Conservation (phyloP, 1,284 basidiomycete genomes). For the Ganoderma lucidum region DNA sequence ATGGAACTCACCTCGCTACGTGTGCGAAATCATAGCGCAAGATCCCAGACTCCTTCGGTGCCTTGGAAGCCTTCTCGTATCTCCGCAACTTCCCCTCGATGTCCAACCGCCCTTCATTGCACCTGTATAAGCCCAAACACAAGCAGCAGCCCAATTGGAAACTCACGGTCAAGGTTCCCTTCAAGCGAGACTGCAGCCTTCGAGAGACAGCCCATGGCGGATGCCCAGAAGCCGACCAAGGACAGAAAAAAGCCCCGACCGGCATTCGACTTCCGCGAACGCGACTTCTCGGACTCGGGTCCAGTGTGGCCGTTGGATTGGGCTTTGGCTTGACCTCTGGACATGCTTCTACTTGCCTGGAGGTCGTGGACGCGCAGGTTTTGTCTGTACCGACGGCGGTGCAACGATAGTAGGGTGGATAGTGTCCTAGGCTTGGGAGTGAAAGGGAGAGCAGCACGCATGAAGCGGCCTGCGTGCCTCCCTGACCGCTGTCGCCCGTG, state of each 20-base stretch:
- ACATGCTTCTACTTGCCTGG: not conserved
- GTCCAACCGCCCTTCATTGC: slow-evolving; percentile 20
- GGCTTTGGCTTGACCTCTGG: not conserved
- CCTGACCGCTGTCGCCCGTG: not conserved
- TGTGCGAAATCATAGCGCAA: slow-evolving; percentile 37
- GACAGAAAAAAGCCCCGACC: slow-evolving; percentile 7
- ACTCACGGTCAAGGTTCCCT: slow-evolving; percentile 19
- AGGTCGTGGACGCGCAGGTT: not conserved
- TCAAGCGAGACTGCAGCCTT: slow-evolving; percentile 22
- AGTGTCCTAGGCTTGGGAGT: not conserved
- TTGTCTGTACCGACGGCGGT: not conserved
- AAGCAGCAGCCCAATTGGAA: not conserved
- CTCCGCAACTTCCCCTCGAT: slow-evolving; percentile 22
- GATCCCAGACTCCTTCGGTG: slow-evolving; percentile 29
- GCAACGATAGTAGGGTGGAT: not conserved
- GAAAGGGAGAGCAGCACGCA: not conserved
- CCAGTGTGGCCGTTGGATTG: not conserved
- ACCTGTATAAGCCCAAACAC: not conserved
- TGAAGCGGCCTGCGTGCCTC: not conserved
- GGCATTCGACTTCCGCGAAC: not conserved
- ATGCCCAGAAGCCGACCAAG: slow-evolving; percentile 9
- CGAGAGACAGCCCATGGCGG: slow-evolving; percentile 15
- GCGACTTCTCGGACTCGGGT: not conserved
- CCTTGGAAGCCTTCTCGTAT: slow-evolving; percentile 25
- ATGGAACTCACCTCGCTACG: slow-evolving; percentile 34